A percentile compares a stretch with the other conserved stretches of the same genome.
These are phyloP conservation scores for Eucalyptus polyanthemos DNA, from an alignment of 345 rosid species.

Conservation along the genomic window DNA sequence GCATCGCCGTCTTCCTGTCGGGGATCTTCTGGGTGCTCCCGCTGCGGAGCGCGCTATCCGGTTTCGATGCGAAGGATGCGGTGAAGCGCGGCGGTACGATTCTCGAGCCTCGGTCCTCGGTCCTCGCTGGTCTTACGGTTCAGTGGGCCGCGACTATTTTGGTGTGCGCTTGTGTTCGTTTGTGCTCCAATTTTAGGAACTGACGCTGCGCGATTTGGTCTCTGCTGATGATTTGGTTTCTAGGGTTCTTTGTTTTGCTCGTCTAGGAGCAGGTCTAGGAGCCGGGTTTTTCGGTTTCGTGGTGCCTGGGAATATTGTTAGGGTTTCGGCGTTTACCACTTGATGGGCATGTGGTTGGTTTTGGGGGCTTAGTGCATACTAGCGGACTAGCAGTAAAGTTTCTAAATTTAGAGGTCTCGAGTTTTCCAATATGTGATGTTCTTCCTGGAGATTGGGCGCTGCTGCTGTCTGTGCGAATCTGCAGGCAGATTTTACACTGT, in stretches of 20 bases:
- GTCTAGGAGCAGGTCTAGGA: background rate
- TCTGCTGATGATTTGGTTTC: background rate
- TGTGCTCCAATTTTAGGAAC: background rate
- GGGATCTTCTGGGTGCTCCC: conserved; percentile 63
- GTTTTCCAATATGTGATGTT: background rate
- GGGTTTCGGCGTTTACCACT: background rate
- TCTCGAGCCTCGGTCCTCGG: background rate
- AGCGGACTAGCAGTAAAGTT: background rate
- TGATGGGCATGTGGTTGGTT: background rate
- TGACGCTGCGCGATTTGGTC: background rate
- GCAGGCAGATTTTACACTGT: background rate
- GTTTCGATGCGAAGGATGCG: conserved; percentile 24
- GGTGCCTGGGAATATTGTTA: background rate
- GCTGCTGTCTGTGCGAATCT: background rate
- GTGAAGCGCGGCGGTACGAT: conserved; percentile 40
- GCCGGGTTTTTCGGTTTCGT: background rate
- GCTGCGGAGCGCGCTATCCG: background rate
- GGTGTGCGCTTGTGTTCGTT: background rate
- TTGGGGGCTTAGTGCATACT: background rate
- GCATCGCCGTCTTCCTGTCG: conserved; percentile 33
- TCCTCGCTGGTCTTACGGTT: background rate
- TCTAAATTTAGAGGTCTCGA: background rate
- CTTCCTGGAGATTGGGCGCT: background rate
- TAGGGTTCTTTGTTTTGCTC: background rate
- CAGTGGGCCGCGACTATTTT: background rate